Percentiles rank a stretch among this genome's conserved stretches.
Conservation (phyloP, 768 basidiomycete genomes). For the Boletus huronensis region DNA sequence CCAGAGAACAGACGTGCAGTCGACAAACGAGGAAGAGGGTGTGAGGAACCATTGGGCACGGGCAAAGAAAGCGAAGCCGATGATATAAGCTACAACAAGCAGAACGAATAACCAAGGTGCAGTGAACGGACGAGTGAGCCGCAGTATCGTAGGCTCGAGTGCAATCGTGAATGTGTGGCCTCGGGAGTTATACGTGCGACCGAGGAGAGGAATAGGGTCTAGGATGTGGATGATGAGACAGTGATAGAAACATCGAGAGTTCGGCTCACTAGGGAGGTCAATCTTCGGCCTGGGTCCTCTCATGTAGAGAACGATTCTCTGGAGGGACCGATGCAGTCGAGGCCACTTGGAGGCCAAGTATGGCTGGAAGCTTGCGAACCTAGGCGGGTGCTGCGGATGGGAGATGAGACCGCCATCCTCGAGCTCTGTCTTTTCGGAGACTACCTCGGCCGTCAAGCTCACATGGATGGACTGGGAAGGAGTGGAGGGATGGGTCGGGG, state of each 20-base stretch:
- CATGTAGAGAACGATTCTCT: conserved; percentile 34
- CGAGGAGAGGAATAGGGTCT: conserved; percentile 57
- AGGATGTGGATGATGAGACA: conserved; percentile 1
- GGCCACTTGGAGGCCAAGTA: conserved; percentile 17
- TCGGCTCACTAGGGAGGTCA: conserved; percentile 43
- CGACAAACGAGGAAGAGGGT: conserved; percentile 58
- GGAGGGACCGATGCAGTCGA: conserved; percentile 11
- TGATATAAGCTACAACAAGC: conserved; percentile 60
- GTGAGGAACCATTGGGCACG: conserved; percentile 71
- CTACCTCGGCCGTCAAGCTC: background rate
- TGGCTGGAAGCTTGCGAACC: conserved; percentile 7
- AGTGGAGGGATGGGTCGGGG: background rate
- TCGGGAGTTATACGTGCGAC: conserved; percentile 42
- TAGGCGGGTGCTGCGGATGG: background rate
- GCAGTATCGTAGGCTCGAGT: conserved; percentile 54
- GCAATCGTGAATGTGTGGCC: conserved; percentile 38
- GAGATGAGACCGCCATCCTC: background rate
- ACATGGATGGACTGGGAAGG: conserved; percentile 14
- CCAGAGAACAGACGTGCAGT: conserved; percentile 74
- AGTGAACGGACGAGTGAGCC: conserved; percentile 50
- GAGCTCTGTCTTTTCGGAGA: conserved; percentile 2
- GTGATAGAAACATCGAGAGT: background rate
- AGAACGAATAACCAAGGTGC: conserved; percentile 52
- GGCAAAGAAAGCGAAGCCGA: conserved; percentile 68
- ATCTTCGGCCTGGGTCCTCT: conserved; percentile 60